A percentile compares a stretch with the other conserved stretches of the same genome.
These are phyloP conservation scores for Nakazawaea populi DNA, from an alignment of 805 yeast species.

Conservation along the genomic window DNA sequence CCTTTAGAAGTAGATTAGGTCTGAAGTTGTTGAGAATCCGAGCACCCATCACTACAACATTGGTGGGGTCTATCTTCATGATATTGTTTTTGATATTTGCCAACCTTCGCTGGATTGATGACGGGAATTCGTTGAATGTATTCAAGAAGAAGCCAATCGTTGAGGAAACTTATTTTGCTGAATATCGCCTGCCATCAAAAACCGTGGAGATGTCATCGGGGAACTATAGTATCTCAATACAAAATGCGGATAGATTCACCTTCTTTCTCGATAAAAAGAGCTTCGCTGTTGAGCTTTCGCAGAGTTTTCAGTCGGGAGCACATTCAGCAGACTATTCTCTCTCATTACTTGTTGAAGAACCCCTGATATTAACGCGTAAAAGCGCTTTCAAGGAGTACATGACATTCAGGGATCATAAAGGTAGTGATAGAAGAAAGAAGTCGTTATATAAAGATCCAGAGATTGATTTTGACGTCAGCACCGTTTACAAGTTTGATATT, in stretches of 20 bases:
- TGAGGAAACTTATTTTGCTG: not conserved
- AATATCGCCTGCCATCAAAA: slow-evolving; percentile 1
- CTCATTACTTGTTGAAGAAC: slow-evolving; percentile 20
- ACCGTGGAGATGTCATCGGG: slow-evolving; percentile 1
- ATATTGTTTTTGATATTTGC: slow-evolving; percentile 22
- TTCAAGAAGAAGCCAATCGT: not conserved
- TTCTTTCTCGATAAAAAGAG: slow-evolving; percentile 23
- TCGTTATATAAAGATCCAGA: not conserved
- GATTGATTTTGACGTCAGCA: slow-evolving; percentile 19
- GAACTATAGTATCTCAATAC: slow-evolving; percentile 9
- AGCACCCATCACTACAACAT: slow-evolving; percentile 30
- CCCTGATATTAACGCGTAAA: slow-evolving; percentile 16
- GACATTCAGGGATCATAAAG: not conserved
- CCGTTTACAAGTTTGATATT: slow-evolving; percentile 38
- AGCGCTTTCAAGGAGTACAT: slow-evolving; percentile 7
- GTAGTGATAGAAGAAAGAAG: not conserved
- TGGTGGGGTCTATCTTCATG: slow-evolving; percentile 23
- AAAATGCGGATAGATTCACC: slow-evolving; percentile 14
- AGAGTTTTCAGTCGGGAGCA: slow-evolving; percentile 15
- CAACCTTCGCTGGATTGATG: slow-evolving; percentile 29
- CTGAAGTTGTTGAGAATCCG: slow-evolving; percentile 28
- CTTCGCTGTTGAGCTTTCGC: slow-evolving; percentile 21
- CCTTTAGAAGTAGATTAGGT: slow-evolving; percentile 18
- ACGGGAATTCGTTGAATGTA: slow-evolving; percentile 9
- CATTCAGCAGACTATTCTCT: slow-evolving; percentile 16